Evolutionary conservation across 805 yeast species (phyloP).

Genomic region (Saturnispora mendoncae): DNA sequence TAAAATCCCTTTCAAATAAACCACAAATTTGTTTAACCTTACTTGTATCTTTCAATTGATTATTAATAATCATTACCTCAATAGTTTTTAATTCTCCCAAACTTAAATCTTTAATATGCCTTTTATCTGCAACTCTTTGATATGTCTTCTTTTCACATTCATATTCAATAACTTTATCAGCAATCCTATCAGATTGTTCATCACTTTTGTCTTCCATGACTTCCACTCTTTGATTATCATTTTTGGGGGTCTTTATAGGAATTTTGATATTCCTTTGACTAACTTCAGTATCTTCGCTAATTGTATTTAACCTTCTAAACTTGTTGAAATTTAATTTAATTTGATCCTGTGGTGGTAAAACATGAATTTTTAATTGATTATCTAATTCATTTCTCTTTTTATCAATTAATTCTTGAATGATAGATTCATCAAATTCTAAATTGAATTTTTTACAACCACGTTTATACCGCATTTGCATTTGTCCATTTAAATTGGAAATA

Average conservation of each 20-base stretch:
- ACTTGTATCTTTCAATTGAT: slow-evolving; percentile 8
- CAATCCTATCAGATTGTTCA: background rate
- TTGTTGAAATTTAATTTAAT: slow-evolving; percentile 12
- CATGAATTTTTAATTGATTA: background rate
- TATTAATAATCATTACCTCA: background rate
- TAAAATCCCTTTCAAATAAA: slow-evolving; percentile 9
- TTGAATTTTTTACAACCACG: slow-evolving; percentile 9
- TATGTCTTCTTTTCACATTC: slow-evolving; percentile 4
- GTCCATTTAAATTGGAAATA: slow-evolving; percentile 18
- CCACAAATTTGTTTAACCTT: slow-evolving; percentile 10
- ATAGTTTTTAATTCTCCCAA: slow-evolving; percentile 4
- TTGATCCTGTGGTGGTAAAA: slow-evolving; percentile 9
- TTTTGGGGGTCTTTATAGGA: background rate
- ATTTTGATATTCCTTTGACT: background rate
- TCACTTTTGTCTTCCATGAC: background rate
- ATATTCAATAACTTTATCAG: background rate
- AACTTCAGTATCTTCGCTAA: slow-evolving; percentile 10
- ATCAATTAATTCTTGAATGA: slow-evolving; percentile 9
- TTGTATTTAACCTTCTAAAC: slow-evolving; percentile 11
- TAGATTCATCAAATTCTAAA: slow-evolving; percentile 11
- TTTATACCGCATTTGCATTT: slow-evolving; percentile 5
- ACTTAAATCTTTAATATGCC: slow-evolving; percentile 2
- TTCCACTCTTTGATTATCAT: background rate
- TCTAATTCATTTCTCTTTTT: slow-evolving; percentile 6
- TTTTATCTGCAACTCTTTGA: slow-evolving; percentile 1